Evolutionary conservation across 176 grass and related monocot genomes (phyloP).

Genomic region (Oryza longistaminata): DNA sequence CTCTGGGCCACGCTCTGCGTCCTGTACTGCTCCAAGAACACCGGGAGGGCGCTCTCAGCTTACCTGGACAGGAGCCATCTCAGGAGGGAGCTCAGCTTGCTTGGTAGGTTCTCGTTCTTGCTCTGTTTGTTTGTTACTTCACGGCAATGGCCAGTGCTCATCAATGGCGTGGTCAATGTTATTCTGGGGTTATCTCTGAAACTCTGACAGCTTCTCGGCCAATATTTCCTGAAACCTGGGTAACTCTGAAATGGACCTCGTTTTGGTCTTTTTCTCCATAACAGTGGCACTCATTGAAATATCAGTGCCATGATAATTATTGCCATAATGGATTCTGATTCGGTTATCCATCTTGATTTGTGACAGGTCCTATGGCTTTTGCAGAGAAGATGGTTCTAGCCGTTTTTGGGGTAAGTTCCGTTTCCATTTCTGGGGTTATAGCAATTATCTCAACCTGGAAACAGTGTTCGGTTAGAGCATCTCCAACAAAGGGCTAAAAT

Average conservation of each 20-base stretch:
- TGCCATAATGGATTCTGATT: neutral
- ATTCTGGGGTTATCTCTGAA: constrained; percentile 35
- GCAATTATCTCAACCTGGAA: neutral
- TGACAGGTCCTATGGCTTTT: constrained; percentile 82
- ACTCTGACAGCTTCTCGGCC: constrained; percentile 34
- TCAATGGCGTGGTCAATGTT: constrained; percentile 1
- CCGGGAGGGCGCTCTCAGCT: constrained; percentile 51
- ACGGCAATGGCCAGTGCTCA: neutral
- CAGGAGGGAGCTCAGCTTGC: constrained; percentile 68
- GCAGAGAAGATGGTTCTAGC: constrained; percentile 93
- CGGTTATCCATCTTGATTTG: neutral
- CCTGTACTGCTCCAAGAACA: constrained; percentile 71
- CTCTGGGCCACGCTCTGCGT: constrained; percentile 67
- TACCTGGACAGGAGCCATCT: constrained; percentile 83
- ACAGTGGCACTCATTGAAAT: neutral
- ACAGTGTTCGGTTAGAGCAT: neutral
- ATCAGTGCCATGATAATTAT: neutral
- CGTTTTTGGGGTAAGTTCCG: constrained; percentile 70
- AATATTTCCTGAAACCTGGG: neutral
- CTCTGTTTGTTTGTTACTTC: neutral
- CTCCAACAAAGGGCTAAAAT: no score
- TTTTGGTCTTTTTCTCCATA: neutral
- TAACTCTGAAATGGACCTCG: constrained; percentile 23
- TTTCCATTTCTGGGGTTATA: neutral
- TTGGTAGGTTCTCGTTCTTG: constrained; percentile 48